Conservation (phyloP, 345 rosid genomes). For the Lepidium didymum region DNA sequence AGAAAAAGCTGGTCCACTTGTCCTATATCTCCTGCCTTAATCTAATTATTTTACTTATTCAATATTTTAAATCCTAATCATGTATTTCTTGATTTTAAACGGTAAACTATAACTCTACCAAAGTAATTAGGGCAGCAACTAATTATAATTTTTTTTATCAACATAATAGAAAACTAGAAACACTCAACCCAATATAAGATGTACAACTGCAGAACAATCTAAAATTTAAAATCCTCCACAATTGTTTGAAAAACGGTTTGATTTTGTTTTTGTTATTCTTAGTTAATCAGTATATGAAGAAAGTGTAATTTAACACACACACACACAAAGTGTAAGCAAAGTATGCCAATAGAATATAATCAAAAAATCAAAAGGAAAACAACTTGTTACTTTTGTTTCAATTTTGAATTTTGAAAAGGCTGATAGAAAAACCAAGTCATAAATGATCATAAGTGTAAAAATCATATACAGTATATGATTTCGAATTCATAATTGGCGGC, state of each 20-base stretch:
- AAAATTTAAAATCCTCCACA: background rate
- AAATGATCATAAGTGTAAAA: slow-evolving; percentile 19
- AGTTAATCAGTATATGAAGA: background rate
- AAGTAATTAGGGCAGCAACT: no score
- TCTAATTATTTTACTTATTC: no score
- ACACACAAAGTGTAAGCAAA: background rate
- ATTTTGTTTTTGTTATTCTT: background rate
- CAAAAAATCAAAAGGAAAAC: slow-evolving; percentile 12
- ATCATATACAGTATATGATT: slow-evolving; percentile 6
- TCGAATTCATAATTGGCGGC: slow-evolving; percentile 30
- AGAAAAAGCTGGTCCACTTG: no score
- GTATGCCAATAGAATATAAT: background rate
- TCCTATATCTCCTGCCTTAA: no score
- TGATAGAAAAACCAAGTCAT: background rate
- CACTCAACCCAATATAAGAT: no score
- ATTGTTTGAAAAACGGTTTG: background rate
- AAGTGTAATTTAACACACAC: background rate
- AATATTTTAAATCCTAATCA: no score
- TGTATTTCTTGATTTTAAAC: no score
- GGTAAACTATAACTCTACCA: no score
- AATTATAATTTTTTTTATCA: no score
- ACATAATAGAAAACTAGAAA: no score
- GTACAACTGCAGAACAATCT: background rate
- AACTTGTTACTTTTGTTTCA: background rate
- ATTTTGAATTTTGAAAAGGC: slow-evolving; percentile 10